Conservation (phyloP, 345 rosid species). For the Brassica cretica region DNA sequence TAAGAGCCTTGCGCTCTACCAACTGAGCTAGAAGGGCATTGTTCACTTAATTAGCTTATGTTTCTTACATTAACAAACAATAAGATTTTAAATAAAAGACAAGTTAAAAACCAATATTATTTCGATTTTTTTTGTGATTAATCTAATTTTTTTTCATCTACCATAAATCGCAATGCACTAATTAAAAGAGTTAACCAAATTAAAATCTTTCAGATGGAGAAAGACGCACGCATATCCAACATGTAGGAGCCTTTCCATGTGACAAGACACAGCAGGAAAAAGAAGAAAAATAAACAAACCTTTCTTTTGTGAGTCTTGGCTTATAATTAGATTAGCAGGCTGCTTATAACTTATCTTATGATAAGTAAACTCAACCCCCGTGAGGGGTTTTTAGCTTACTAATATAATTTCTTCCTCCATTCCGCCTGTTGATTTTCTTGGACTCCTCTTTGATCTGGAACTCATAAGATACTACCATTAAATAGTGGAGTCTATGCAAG, state of each 20-base stretch:
- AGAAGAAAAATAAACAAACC: neutral
- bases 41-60: neutral
- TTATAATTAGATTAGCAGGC: neutral
- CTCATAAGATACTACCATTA: neutral
- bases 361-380: neutral
- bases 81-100: too few relatives aligned
- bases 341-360: neutral
- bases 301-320: neutral
- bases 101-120: too few relatives aligned
- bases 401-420: neutral
- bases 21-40: constrained; percentile 48
- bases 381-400: too few relatives aligned
- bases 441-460: neutral
- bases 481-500: neutral
- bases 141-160: neutral
- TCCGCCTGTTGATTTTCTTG: neutral
- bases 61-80: neutral
- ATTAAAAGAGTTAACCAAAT: neutral
- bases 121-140: neutral
- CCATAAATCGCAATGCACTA: neutral
- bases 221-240: neutral
- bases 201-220: neutral
- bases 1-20: constrained; percentile 54
- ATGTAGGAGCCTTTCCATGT: neutral
- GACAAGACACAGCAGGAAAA: neutral